These are phyloP conservation scores for Backusella luteola DNA, from an alignment of 192 early-diverging fungal genomes.

Conservation along the genomic window DNA sequence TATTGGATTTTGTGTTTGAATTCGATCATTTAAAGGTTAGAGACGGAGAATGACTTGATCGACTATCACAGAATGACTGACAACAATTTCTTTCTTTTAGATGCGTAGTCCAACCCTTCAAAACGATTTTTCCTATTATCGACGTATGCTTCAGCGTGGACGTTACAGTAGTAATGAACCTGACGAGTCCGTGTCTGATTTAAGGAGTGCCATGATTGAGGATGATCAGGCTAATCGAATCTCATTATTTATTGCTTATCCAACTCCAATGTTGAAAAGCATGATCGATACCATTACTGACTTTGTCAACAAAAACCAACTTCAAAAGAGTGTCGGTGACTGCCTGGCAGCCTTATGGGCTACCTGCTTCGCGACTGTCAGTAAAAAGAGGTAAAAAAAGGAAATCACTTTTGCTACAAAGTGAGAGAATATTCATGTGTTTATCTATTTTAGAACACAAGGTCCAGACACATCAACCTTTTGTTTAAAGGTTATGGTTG, in stretches of 20 bases:
- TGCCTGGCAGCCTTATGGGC: slow-evolving; percentile 73
- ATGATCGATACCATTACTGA: slow-evolving; percentile 79
- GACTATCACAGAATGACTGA: background rate
- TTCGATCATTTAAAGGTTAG: slow-evolving; percentile 93
- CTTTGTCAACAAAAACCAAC: slow-evolving; percentile 53
- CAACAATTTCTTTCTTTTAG: background rate
- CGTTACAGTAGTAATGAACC: slow-evolving; percentile 18
- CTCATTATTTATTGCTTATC: slow-evolving; percentile 96
- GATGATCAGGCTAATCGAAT: slow-evolving; percentile 92
- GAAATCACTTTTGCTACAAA: background rate
- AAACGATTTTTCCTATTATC: slow-evolving; percentile 98
- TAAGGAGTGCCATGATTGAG: slow-evolving; percentile 63
- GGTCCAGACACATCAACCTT: slow-evolving; percentile 64
- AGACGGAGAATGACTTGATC: background rate
- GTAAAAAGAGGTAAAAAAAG: slow-evolving; percentile 52
- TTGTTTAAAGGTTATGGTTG: slow-evolving; percentile 84
- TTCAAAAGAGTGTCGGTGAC: slow-evolving; percentile 60
- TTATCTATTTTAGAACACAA: slow-evolving; percentile 43
- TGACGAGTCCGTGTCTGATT: slow-evolving; percentile 36
- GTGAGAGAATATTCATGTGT: background rate
- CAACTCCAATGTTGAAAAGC: slow-evolving; percentile 88
- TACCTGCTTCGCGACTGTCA: slow-evolving; percentile 77
- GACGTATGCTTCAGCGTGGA: slow-evolving; percentile 82
- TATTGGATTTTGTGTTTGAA: slow-evolving; percentile 84
- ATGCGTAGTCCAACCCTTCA: slow-evolving; percentile 60